These are phyloP conservation scores for Salix suchowensis DNA, from an alignment of 345 rosid genomes.

Conservation along the genomic window DNA sequence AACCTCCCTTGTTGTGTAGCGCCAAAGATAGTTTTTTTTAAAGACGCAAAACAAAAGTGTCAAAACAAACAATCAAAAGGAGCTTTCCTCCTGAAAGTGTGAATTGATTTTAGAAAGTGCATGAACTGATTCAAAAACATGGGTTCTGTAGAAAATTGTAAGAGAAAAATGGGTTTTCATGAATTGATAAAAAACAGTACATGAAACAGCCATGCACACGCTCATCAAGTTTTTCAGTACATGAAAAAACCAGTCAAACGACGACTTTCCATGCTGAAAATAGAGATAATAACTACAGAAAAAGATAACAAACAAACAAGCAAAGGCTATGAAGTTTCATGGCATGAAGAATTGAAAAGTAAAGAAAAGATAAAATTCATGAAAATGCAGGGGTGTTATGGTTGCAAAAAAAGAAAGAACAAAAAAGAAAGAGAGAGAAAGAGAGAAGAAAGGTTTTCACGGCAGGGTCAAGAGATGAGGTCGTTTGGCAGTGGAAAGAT, in stretches of 20 bases:
- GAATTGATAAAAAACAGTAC: constrained; percentile 24
- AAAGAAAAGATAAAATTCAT: constrained; percentile 2
- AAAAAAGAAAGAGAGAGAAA: constrained; percentile 7
- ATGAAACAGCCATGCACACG: constrained; percentile 10
- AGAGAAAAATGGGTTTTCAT: constrained; percentile 44
- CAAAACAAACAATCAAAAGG: constrained; percentile 44
- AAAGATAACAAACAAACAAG: not conserved
- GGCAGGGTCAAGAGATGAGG: constrained; percentile 36
- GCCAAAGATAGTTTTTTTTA: too few species aligned
- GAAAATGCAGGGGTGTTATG: constrained; percentile 12
- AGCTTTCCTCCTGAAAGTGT: constrained; percentile 78
- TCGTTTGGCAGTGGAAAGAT: constrained; percentile 47
- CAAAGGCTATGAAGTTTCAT: not conserved
- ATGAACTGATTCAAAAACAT: constrained; percentile 95
- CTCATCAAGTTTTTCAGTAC: not conserved
- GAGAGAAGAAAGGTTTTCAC: constrained; percentile 24
- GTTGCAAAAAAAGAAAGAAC: constrained; percentile 17
- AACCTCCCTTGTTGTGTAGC: not conserved
- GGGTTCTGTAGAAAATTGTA: constrained; percentile 40
- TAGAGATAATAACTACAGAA: constrained; percentile 1
- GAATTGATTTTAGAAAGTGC: constrained; percentile 92
- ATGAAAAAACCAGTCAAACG: not conserved
- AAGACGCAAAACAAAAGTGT: not conserved
- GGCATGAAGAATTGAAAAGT: constrained; percentile 14
- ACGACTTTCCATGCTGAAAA: constrained; percentile 8